Evolutionary conservation across 176 grass and related monocot species (phyloP).

Genomic region (Hsuehochloa calcarea): DNA sequence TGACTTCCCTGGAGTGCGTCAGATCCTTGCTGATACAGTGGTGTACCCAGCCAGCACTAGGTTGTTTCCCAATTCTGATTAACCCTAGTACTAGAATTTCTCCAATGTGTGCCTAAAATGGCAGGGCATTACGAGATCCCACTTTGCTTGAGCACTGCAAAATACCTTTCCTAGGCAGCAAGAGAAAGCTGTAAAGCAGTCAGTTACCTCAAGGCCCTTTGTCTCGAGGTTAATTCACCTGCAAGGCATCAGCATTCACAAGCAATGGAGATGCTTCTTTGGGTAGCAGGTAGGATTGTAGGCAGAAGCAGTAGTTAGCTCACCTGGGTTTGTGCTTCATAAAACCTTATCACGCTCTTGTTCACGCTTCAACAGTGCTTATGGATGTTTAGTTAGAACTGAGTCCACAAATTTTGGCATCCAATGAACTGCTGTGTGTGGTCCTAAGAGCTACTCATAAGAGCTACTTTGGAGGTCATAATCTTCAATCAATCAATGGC

Average conservation of each 20-base stretch:
- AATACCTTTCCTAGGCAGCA: constrained; percentile 58
- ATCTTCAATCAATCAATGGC: constrained; percentile 26
- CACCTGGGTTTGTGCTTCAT: neutral
- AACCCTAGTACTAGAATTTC: neutral
- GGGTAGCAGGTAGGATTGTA: neutral
- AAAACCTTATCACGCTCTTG: neutral
- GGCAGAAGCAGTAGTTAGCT: neutral
- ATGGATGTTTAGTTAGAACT: neutral
- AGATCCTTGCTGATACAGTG: neutral
- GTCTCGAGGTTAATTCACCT: constrained; percentile 15
- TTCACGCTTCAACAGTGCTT: neutral
- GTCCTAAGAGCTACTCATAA: constrained; percentile 35
- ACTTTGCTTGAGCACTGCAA: constrained; percentile 49
- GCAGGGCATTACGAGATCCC: neutral
- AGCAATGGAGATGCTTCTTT: constrained; percentile 21
- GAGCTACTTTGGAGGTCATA: constrained; percentile 28
- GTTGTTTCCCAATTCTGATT: neutral
- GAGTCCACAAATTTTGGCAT: constrained; percentile 20
- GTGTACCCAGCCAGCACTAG: neutral
- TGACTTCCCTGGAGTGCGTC: neutral
- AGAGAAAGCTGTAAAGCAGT: constrained; percentile 41
- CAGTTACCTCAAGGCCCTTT: neutral
- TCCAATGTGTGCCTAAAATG: neutral
- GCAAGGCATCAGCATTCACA: constrained; percentile 19
- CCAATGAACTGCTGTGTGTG: constrained; percentile 15